Conservation (phyloP, 768 basidiomycete species). For the Leccinum variicolor region DNA sequence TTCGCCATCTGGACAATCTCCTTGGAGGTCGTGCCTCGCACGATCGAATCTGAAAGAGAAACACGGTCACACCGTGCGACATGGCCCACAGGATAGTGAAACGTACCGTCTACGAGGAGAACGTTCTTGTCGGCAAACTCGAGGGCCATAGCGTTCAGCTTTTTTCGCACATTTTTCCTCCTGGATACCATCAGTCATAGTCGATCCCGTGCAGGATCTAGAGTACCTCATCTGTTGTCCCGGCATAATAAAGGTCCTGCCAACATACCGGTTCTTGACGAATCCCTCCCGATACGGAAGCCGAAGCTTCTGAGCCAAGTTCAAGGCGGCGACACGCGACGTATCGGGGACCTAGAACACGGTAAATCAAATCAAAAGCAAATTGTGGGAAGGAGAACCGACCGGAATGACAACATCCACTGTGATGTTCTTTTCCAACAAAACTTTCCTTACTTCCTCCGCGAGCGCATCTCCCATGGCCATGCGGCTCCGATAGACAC, state of each 20-base stretch:
- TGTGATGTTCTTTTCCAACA: slow-evolving; percentile 61
- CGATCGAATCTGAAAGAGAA: slow-evolving; percentile 79
- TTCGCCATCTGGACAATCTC: slow-evolving; percentile 99
- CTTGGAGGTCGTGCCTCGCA: slow-evolving; percentile 96
- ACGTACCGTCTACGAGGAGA: slow-evolving; percentile 88
- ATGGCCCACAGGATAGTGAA: neutral
- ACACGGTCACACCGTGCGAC: neutral
- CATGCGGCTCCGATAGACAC: slow-evolving; percentile 97
- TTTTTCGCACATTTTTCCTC: slow-evolving; percentile 90
- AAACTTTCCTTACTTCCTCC: slow-evolving; percentile 73
- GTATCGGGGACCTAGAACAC: slow-evolving; percentile 86
- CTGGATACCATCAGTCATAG: slow-evolving; percentile 36
- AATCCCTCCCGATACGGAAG: slow-evolving; percentile 98
- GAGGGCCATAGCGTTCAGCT: slow-evolving; percentile 97
- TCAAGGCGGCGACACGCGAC: slow-evolving; percentile 91
- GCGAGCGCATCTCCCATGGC: slow-evolving; percentile 98
- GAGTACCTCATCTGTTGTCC: slow-evolving; percentile 88
- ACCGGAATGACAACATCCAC: slow-evolving; percentile 98
- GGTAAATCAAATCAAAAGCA: neutral
- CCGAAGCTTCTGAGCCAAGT: slow-evolving; percentile 84
- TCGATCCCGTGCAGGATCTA: neutral
- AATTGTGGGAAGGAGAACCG: slow-evolving; percentile 6
- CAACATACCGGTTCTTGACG: slow-evolving; percentile 98
- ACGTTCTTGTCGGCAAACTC: slow-evolving; percentile 93
- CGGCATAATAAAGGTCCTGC: slow-evolving; percentile 99